phyloP scores from a whole-genome alignment of 2,329 filamentous ascomycete species.

The Coniella lustricola region DNA sequence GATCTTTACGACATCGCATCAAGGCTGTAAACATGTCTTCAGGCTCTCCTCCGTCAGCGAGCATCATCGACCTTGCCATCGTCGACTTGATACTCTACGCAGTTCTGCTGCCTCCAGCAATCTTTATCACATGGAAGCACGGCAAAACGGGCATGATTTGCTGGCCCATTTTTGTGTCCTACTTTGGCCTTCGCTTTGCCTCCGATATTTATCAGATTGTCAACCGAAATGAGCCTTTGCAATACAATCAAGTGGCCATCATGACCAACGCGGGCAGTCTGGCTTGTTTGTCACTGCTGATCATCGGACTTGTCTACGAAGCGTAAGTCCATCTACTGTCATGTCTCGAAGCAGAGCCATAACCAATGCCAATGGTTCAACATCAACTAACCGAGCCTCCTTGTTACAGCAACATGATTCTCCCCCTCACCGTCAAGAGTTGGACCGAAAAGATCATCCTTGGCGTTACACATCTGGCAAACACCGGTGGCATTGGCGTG shows the following conservation, averaged over 20 bases:
- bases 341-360: too few relatives aligned
- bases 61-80: constrained; percentile 18
- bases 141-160: constrained; percentile 24
- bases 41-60: neutral
- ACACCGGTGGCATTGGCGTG: constrained; percentile 18
- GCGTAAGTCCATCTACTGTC: constrained; percentile 15
- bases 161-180: constrained; percentile 24
- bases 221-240: constrained; percentile 17
- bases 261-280: constrained; percentile 24
- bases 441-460: constrained; percentile 20
- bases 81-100: constrained; percentile 20
- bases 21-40: neutral
- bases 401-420: constrained; percentile 7
- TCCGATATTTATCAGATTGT: constrained; percentile 22
- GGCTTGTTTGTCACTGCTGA: constrained; percentile 9
- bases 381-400: constrained; percentile 1
- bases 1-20: neutral
- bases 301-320: constrained; percentile 23
- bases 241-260: constrained; percentile 20
- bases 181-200: constrained; percentile 20
- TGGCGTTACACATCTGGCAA: constrained; percentile 20
- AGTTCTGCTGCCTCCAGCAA: constrained; percentile 14
- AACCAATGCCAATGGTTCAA: constrained; percentile 9
- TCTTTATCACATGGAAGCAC: constrained; percentile 23
- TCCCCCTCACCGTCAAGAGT: constrained; percentile 1